A percentile compares a stretch with the other conserved stretches of the same genome.
phyloP scores from a whole-genome alignment of 2,329 filamentous ascomycete genomes.

The Fusarium pseudonygamai region DNA sequence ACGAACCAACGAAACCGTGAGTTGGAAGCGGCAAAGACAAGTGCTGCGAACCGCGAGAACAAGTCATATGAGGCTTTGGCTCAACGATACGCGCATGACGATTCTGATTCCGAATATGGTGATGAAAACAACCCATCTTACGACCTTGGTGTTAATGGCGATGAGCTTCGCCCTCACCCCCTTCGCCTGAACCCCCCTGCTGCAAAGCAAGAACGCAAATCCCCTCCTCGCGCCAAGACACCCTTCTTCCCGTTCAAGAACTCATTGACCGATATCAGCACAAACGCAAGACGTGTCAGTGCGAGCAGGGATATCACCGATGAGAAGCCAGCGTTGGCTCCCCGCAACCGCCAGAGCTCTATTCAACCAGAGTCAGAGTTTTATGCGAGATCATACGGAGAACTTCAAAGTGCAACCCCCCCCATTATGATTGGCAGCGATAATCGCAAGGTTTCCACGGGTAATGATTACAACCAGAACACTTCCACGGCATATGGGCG shows the following conservation, averaged over 20 bases:
- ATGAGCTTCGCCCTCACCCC: slow-evolving; percentile 59
- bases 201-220: slow-evolving; percentile 12
- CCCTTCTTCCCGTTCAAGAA: slow-evolving; percentile 37
- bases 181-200: slow-evolving; percentile 60
- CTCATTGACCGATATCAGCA: slow-evolving; percentile 57
- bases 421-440: slow-evolving; percentile 63
- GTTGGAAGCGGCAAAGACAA: slow-evolving; percentile 49
- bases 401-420: slow-evolving; percentile 62
- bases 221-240: slow-evolving; percentile 31
- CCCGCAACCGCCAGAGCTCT: slow-evolving; percentile 51
- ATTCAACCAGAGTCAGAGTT: slow-evolving; percentile 61
- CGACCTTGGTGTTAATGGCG: slow-evolving; percentile 41
- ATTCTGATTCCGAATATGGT: slow-evolving; percentile 54
- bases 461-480: slow-evolving; percentile 61
- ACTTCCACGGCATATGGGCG: slow-evolving; percentile 51
- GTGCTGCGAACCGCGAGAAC: slow-evolving; percentile 45
- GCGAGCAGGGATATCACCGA: slow-evolving; percentile 59
- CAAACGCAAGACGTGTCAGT: slow-evolving; percentile 56
- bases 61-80: slow-evolving; percentile 58
- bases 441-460: slow-evolving; percentile 65
- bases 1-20: slow-evolving; percentile 63
- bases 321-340: slow-evolving; percentile 39
- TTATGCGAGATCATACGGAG: slow-evolving; percentile 68
- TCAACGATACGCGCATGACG: slow-evolving; percentile 55
- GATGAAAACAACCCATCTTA: slow-evolving; percentile 48